Evolutionary conservation across 805 yeast genomes (phyloP).

Genomic region (Lipomyces anomalus): DNA sequence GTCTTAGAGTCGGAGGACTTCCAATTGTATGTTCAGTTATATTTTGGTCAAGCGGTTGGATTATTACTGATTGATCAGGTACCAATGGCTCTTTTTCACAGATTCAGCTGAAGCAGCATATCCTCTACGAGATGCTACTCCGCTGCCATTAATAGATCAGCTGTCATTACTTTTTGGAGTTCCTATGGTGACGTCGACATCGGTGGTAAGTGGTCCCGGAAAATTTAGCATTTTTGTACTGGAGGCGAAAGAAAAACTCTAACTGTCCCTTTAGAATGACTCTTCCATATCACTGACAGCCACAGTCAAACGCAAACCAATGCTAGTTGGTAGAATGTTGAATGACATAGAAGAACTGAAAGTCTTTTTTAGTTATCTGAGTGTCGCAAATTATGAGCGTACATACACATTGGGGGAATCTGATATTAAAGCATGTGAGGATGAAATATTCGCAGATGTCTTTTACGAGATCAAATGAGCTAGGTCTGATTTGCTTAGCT

Average conservation of each 20-base stretch:
- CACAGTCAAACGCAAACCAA: constrained; percentile 36
- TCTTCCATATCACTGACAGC: constrained; percentile 7
- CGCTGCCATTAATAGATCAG: constrained; percentile 40
- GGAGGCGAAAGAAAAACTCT: neutral
- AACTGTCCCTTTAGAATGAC: constrained; percentile 1
- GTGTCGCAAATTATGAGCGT: constrained; percentile 36
- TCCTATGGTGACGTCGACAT: constrained; percentile 30
- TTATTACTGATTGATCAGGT: constrained; percentile 13
- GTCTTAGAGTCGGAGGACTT: constrained; percentile 70
- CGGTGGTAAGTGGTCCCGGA: constrained; percentile 15
- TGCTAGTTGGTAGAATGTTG: constrained; percentile 37
- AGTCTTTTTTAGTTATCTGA: constrained; percentile 59
- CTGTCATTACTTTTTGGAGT: constrained; percentile 31
- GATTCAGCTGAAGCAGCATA: constrained; percentile 58
- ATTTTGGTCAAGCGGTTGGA: too few relatives aligned
- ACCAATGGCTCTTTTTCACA: constrained; percentile 81
- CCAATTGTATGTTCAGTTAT: constrained; percentile 41
- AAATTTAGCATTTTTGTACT: neutral
- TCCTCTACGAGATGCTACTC: constrained; percentile 34
- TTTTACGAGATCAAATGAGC: constrained; percentile 2
- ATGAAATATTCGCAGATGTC: constrained; percentile 18
- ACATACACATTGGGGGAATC: constrained; percentile 14
- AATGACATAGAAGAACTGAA: constrained; percentile 45
- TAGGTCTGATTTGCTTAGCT: too few relatives aligned
- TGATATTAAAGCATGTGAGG: constrained; percentile 11